Evolutionary conservation across 1,284 basidiomycete species (phyloP).

Genomic region (Trichosporon ovoides): DNA sequence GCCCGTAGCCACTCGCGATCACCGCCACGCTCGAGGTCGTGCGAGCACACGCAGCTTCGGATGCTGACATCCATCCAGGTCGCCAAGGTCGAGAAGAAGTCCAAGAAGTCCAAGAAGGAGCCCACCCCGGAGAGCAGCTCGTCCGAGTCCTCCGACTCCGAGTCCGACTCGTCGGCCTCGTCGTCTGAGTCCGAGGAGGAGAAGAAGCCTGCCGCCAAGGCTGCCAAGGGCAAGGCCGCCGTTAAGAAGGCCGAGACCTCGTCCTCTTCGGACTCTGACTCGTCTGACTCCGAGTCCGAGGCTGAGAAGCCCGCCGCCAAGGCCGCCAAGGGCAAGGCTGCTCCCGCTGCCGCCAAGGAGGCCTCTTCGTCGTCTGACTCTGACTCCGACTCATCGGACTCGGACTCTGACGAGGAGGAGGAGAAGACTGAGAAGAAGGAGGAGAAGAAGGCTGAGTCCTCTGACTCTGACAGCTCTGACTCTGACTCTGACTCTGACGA

Average conservation of each 20-base stretch:
- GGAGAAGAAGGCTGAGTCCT: slow-evolving; percentile 11
- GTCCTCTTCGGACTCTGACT: slow-evolving; percentile 19
- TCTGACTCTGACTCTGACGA: slow-evolving; percentile 32
- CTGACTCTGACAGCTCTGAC: slow-evolving; percentile 25
- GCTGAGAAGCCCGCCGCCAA: slow-evolving; percentile 28
- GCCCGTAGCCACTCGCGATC: background rate
- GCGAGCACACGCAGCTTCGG: background rate
- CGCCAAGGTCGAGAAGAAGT: slow-evolving; percentile 27
- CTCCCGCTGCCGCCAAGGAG: slow-evolving; percentile 22
- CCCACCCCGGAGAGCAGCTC: slow-evolving; percentile 39
- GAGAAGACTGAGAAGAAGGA: slow-evolving; percentile 22
- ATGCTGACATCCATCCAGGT: background rate
- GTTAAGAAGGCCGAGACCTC: slow-evolving; percentile 4
- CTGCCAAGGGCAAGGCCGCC: slow-evolving; percentile 10
- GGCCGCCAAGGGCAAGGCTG: slow-evolving; percentile 12
- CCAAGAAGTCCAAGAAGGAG: slow-evolving; percentile 49
- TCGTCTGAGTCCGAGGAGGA: slow-evolving; percentile 9
- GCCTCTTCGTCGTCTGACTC: slow-evolving; percentile 25
- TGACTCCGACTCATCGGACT: slow-evolving; percentile 22
- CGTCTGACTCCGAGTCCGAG: slow-evolving; percentile 27
- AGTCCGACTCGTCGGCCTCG: slow-evolving; percentile 16
- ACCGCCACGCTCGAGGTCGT: slow-evolving; percentile 1
- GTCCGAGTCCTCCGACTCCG: slow-evolving; percentile 28
- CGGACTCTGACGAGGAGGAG: slow-evolving; percentile 15
- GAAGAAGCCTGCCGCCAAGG: slow-evolving; percentile 17